These are phyloP conservation scores for Scenedesmus sp. DNA, from an alignment of 163 green algal species.

Conservation along the genomic window DNA sequence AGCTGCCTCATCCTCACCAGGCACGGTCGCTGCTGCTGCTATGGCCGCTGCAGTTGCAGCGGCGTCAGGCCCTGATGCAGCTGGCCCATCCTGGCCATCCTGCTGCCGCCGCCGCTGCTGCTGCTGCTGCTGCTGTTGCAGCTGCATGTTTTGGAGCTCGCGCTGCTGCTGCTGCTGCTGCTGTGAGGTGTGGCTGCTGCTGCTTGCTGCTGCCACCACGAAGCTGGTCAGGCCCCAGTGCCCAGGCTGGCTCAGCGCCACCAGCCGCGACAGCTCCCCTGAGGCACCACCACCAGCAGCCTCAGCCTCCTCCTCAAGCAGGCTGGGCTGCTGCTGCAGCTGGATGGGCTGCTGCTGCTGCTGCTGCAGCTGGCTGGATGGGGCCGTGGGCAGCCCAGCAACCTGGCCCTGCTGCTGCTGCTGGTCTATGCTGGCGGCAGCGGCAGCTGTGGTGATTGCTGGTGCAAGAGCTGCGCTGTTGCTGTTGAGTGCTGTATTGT, in stretches of 20 bases:
- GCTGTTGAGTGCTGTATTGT: no score
- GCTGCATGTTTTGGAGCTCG: neutral
- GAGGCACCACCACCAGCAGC: neutral
- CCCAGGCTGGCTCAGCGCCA: neutral
- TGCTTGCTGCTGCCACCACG: conserved; percentile 14
- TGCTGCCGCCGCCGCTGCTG: neutral
- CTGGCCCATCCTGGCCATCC: no score
- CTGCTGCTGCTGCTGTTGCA: neutral
- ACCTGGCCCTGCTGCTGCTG: neutral
- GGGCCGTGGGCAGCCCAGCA: no score
- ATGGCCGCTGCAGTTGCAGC: neutral
- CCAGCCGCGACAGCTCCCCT: neutral
- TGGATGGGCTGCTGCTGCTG: neutral
- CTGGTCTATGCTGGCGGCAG: no score
- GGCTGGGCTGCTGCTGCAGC: neutral
- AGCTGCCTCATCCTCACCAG: neutral
- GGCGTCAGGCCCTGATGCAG: conserved; percentile 9
- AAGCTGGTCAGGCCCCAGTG: conserved; percentile 39
- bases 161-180: conserved; percentile 31
- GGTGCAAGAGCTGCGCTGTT: no score
- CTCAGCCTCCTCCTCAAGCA: neutral
- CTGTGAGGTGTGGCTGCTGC: conserved; percentile 16
- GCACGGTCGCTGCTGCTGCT: neutral
- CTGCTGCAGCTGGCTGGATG: neutral
- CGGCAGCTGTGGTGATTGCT: neutral